These are phyloP conservation scores for Puccinia triticina DNA, from an alignment of 1,284 basidiomycete genomes.

Conservation along the genomic window DNA sequence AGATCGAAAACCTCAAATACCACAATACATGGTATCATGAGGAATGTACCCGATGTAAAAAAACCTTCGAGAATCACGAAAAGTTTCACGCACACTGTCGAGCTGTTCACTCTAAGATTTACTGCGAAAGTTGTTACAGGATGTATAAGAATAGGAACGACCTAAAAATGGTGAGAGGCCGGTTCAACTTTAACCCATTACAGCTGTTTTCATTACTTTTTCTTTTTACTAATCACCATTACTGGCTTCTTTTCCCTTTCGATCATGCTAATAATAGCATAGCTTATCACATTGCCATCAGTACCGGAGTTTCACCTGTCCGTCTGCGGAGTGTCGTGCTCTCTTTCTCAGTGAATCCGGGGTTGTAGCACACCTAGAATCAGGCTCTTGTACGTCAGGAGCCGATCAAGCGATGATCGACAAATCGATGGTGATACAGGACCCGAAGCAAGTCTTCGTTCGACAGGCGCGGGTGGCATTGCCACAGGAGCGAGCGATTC, in stretches of 20 bases:
- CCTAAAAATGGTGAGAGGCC: conserved; percentile 2
- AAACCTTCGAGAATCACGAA: not conserved
- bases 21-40: not conserved
- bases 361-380: conserved; percentile 4
- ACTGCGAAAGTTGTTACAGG: not conserved
- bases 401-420: conserved; percentile 21
- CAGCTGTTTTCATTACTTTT: not conserved
- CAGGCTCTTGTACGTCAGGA: not conserved
- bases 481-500: not conserved
- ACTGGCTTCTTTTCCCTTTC: not conserved
- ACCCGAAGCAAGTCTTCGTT: not conserved
- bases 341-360: conserved; percentile 1
- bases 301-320: not conserved
- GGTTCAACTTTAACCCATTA: not conserved
- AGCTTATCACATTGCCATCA: not conserved
- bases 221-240: not conserved
- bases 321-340: not conserved
- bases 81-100: not conserved
- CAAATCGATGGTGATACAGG: conserved; percentile 16
- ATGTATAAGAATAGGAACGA: conserved; percentile 7
- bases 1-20: not conserved
- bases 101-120: not conserved
- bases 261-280: not conserved
- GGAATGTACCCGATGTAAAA: conserved; percentile 3
- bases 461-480: not conserved